Evolutionary conservation across 345 rosid genomes (phyloP).

Genomic region (Laguncularia racemosa): DNA sequence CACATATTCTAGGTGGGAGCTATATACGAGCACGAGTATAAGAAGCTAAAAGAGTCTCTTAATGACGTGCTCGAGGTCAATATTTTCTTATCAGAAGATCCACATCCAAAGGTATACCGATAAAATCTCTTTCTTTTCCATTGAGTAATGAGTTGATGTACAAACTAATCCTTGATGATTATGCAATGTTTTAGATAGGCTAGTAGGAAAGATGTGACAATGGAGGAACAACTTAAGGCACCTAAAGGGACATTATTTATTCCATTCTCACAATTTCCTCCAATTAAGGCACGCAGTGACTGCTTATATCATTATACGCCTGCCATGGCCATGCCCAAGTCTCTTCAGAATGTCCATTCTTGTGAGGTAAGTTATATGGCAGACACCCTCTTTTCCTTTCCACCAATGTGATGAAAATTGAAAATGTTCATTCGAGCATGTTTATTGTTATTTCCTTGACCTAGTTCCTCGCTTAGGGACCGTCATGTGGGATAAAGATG

Average conservation of each 20-base stretch:
- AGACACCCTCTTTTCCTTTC: neutral
- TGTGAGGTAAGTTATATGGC: conserved; percentile 46
- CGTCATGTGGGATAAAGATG: too few species aligned
- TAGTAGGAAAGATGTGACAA: conserved; percentile 43
- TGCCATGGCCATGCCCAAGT: conserved; percentile 41
- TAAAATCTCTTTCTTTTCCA: neutral
- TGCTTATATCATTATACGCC: conserved; percentile 57
- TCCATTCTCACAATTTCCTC: conserved; percentile 65
- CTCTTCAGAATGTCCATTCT: conserved; percentile 58
- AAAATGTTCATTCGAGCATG: neutral
- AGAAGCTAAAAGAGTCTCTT: conserved; percentile 27
- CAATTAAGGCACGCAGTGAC: conserved; percentile 28
- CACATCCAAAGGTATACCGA: conserved; percentile 29
- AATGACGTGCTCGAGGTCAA: conserved; percentile 13
- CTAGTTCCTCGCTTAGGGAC: too few species aligned
- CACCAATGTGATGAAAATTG: neutral
- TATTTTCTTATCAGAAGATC: conserved; percentile 26
- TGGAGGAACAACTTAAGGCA: conserved; percentile 49
- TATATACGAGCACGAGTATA: conserved; percentile 27
- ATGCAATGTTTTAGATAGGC: conserved; percentile 30
- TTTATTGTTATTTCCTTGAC: too few species aligned
- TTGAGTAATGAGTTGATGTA: neutral
- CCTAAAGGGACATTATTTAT: conserved; percentile 44
- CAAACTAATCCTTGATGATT: neutral
- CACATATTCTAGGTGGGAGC: conserved; percentile 29